Percentiles rank a stretch among this genome's conserved stretches.
phyloP scores from a whole-genome alignment of 129 eudicot genomes.

The Pittosporum tobira region DNA sequence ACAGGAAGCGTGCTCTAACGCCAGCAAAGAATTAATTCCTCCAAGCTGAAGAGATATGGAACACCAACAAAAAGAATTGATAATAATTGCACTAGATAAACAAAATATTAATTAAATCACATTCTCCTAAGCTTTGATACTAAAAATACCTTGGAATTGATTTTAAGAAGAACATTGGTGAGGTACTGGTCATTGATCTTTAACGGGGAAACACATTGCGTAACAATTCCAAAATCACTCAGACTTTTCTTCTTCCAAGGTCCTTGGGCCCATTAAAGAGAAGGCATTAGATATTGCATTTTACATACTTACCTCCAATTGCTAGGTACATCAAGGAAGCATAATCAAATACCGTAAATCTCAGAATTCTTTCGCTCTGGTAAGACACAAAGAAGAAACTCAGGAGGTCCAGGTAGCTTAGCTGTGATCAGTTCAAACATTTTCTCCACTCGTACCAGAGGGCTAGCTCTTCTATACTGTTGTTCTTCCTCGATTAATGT shows the following conservation, averaged over 20 bases:
- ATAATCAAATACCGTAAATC: conserved; percentile 52
- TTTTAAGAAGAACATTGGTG: conserved; percentile 76
- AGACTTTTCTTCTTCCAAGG: conserved; percentile 92
- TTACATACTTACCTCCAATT: neutral
- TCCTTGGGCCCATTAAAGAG: conserved; percentile 33
- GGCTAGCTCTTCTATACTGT: conserved; percentile 40
- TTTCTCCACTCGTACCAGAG: conserved; percentile 67
- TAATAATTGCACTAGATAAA: too few relatives aligned
- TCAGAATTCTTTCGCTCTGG: conserved; percentile 76
- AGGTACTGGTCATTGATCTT: conserved; percentile 83
- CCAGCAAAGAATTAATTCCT: conserved; percentile 81
- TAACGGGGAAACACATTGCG: conserved; percentile 73
- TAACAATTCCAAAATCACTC: conserved; percentile 54
- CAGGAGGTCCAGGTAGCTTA: conserved; percentile 69
- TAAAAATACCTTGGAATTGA: conserved; percentile 69
- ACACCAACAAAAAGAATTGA: neutral
- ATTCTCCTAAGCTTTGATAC: neutral
- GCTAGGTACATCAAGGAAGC: neutral
- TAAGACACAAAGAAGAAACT: conserved; percentile 81
- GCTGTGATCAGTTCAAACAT: conserved; percentile 70
- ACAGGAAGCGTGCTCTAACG: conserved; percentile 49
- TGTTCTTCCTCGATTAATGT: conserved; percentile 85
- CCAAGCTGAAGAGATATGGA: conserved; percentile 51
- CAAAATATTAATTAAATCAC: neutral
- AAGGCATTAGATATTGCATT: neutral